These are phyloP conservation scores for Ophiostoma tasmaniense DNA, from an alignment of 2,329 filamentous ascomycete genomes.

Conservation along the genomic window DNA sequence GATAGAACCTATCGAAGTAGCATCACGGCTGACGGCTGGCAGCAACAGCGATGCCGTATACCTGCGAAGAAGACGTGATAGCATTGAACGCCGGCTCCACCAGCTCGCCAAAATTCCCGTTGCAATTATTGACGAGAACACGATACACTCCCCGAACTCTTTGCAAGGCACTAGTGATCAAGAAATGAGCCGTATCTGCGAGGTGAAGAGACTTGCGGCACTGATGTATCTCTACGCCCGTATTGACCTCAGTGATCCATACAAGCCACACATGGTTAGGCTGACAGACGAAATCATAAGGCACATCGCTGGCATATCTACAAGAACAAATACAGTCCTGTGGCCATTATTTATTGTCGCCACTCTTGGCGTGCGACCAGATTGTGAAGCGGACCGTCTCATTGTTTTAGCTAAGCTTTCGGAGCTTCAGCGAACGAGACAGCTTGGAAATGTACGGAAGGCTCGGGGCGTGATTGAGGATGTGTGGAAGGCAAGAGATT, in stretches of 20 bases:
- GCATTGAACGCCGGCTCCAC: background rate
- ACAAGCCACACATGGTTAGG: slow-evolving; percentile 23
- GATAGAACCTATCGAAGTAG: background rate
- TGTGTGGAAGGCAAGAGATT: slow-evolving; percentile 27
- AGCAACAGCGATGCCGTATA: background rate
- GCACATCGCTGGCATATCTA: slow-evolving; percentile 23
- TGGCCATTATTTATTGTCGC: slow-evolving; percentile 26
- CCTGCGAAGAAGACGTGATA: background rate
- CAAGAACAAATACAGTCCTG: slow-evolving; percentile 24
- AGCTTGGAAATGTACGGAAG: slow-evolving; percentile 27
- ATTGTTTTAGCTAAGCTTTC: slow-evolving; percentile 23
- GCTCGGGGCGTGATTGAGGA: slow-evolving; percentile 26
- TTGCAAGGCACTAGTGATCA: background rate
- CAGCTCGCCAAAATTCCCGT: background rate
- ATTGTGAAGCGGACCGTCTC: slow-evolving; percentile 24
- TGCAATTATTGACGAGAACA: background rate
- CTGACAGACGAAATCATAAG: slow-evolving; percentile 20
- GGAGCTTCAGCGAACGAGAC: slow-evolving; percentile 25
- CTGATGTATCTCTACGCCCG: slow-evolving; percentile 26
- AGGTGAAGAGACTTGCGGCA: slow-evolving; percentile 25
- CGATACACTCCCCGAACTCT: too few species aligned
- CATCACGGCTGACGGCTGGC: background rate
- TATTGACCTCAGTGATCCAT: slow-evolving; percentile 23
- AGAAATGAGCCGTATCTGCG: slow-evolving; percentile 17
- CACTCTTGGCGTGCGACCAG: slow-evolving; percentile 24